These are phyloP conservation scores for Limnanthes douglasii DNA, from an alignment of 345 rosid species.

Conservation along the genomic window DNA sequence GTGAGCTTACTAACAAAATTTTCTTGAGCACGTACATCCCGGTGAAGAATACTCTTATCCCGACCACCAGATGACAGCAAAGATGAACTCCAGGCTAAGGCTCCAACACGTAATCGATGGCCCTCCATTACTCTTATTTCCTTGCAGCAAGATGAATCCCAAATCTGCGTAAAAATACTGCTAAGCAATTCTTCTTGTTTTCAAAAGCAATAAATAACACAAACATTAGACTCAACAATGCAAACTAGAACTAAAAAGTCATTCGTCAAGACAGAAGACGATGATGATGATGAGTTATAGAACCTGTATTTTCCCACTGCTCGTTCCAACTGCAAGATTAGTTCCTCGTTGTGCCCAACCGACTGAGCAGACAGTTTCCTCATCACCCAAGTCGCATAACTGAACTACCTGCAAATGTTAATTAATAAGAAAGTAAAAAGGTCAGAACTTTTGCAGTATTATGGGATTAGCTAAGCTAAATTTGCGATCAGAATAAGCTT, in stretches of 20 bases:
- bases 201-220: background rate
- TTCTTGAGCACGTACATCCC: slow-evolving; percentile 71
- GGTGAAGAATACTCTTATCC: slow-evolving; percentile 85
- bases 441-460: too few species aligned
- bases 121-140: slow-evolving; percentile 94
- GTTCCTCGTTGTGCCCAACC: slow-evolving; percentile 92
- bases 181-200: background rate
- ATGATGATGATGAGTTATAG: too few species aligned
- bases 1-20: slow-evolving; percentile 80
- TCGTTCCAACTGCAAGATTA: slow-evolving; percentile 87
- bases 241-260: background rate
- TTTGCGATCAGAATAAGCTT: slow-evolving; percentile 12
- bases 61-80: slow-evolving; percentile 89
- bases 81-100: slow-evolving; percentile 90
- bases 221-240: background rate
- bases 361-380: slow-evolving; percentile 88
- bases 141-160: slow-evolving; percentile 88
- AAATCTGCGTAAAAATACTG: slow-evolving; percentile 30
- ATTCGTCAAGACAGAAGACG: too few species aligned
- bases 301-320: slow-evolving; percentile 89
- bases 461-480: background rate
- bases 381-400: slow-evolving; percentile 80
- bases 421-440: background rate
- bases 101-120: slow-evolving; percentile 85
- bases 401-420: slow-evolving; percentile 52